Conservation (phyloP, 352 stramenopile species). For the Achlya hypogyna region DNA sequence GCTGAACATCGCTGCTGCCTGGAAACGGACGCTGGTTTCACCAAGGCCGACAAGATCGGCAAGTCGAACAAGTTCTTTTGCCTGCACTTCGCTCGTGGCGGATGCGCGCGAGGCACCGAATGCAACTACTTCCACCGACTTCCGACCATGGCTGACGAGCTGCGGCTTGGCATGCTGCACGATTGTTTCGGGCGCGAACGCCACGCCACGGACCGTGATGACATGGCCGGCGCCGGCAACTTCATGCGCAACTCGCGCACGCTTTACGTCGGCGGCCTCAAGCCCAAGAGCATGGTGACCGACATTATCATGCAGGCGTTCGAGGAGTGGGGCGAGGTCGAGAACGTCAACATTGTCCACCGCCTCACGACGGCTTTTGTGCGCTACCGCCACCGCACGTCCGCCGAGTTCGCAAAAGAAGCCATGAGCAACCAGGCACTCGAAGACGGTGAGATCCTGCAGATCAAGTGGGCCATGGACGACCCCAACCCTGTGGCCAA, state of each 20-base stretch:
- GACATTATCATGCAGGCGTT: slow-evolving; percentile 80
- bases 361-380: slow-evolving; percentile 89
- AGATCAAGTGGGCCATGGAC: slow-evolving; percentile 89
- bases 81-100: slow-evolving; percentile 88
- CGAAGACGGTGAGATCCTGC: slow-evolving; percentile 82
- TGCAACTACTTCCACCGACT: slow-evolving; percentile 90
- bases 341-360: slow-evolving; percentile 90
- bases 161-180: slow-evolving; percentile 78
- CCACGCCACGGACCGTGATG: slow-evolving; percentile 85
- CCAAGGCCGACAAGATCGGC: slow-evolving; percentile 82
- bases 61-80: slow-evolving; percentile 87
- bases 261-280: slow-evolving; percentile 85
- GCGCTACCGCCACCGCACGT: slow-evolving; percentile 68
- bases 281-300: slow-evolving; percentile 50
- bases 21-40: slow-evolving; percentile 81
- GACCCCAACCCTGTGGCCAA: slow-evolving; percentile 91
- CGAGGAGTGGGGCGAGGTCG: slow-evolving; percentile 89
- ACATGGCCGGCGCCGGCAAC: slow-evolving; percentile 86
- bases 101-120: slow-evolving; percentile 77
- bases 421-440: slow-evolving; percentile 88
- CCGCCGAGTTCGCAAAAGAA: slow-evolving; percentile 76
- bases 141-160: slow-evolving; percentile 62
- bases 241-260: slow-evolving; percentile 88
- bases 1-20: slow-evolving; percentile 81
- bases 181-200: slow-evolving; percentile 90